Percentiles rank a stretch among this genome's conserved stretches.
Evolutionary conservation across 73 alveolate genomes (phyloP).

Genomic region (Tetrahymena malaccensis): DNA sequence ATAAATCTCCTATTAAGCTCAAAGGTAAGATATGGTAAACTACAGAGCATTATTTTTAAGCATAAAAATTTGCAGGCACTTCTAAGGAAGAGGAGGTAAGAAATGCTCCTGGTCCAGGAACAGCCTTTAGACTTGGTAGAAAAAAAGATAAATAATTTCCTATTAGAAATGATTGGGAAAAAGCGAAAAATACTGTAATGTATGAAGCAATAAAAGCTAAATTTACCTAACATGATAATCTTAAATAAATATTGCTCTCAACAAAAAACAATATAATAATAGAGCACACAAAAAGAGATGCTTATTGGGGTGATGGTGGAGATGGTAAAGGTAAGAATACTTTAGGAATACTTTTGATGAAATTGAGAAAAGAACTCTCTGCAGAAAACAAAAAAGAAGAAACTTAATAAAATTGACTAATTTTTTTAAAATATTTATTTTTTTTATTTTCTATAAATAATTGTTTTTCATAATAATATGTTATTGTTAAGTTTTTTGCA

Average conservation of each 20-base stretch:
- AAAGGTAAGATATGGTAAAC: slow-evolving; percentile 30
- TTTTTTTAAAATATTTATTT: no score
- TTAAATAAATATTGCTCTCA: slow-evolving; percentile 5
- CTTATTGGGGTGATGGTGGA: slow-evolving; percentile 65
- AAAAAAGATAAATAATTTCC: slow-evolving; percentile 3
- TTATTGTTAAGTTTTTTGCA: no score
- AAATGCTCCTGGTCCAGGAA: slow-evolving; percentile 21
- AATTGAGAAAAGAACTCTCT: slow-evolving; percentile 4
- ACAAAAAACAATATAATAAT: slow-evolving; percentile 10
- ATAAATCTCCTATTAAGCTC: background rate
- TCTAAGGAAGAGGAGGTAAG: slow-evolving; percentile 27
- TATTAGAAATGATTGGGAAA: slow-evolving; percentile 29
- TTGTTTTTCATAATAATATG: no score
- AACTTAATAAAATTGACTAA: background rate
- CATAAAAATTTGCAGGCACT: slow-evolving; percentile 27
- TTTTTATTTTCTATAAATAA: no score
- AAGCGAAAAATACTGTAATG: slow-evolving; percentile 41
- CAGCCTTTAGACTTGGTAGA: slow-evolving; percentile 44
- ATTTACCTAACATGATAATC: slow-evolving; percentile 13
- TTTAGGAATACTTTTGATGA: slow-evolving; percentile 41
- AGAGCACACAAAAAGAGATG: slow-evolving; percentile 51
- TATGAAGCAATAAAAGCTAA: slow-evolving; percentile 33
- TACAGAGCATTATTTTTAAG: slow-evolving; percentile 49
- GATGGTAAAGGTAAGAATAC: slow-evolving; percentile 44
- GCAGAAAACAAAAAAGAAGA: background rate